These are phyloP conservation scores for Euphrasia confusa DNA, from an alignment of 257 asterid genomes.

Conservation along the genomic window DNA sequence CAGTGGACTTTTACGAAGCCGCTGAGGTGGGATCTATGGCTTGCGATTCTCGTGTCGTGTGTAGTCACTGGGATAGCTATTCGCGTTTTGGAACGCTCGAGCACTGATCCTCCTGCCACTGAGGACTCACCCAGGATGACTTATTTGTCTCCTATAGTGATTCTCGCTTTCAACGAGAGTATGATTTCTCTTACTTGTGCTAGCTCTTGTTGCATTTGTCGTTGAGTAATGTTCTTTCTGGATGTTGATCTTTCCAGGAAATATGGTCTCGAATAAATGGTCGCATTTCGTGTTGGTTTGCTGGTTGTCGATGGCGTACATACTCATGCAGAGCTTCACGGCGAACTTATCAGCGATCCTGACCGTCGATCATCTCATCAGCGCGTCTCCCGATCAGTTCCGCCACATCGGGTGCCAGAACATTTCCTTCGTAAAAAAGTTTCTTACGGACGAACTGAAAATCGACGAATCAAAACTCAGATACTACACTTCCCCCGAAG, in stretches of 20 bases:
- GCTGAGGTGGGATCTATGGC: constrained; percentile 39
- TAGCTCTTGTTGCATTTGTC: no score
- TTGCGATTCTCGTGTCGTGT: constrained; percentile 29
- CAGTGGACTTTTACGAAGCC: constrained; percentile 34
- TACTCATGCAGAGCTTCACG: constrained; percentile 47
- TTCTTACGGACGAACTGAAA: neutral
- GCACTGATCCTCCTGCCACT: neutral
- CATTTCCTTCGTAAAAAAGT: neutral
- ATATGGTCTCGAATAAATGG: constrained; percentile 34
- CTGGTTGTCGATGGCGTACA: constrained; percentile 37
- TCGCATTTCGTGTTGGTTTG: constrained; percentile 30
- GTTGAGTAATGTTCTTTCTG: neutral
- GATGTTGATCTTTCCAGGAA: constrained; percentile 30
- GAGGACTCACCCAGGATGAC: constrained; percentile 20
- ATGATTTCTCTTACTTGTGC: neutral
- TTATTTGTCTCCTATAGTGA: constrained; percentile 31
- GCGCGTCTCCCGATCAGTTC: neutral
- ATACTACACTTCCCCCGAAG: neutral
- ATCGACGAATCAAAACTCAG: neutral
- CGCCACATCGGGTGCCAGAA: neutral
- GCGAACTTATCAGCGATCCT: constrained; percentile 41
- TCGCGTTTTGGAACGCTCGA: constrained; percentile 29
- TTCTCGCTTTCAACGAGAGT: constrained; percentile 46
- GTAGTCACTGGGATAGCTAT: constrained; percentile 33
- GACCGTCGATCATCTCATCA: constrained; percentile 32